A percentile compares a stretch with the other conserved stretches of the same genome.
phyloP scores from a whole-genome alignment of 495 filamentous ascomycete species.

The Xylaria sp. region DNA sequence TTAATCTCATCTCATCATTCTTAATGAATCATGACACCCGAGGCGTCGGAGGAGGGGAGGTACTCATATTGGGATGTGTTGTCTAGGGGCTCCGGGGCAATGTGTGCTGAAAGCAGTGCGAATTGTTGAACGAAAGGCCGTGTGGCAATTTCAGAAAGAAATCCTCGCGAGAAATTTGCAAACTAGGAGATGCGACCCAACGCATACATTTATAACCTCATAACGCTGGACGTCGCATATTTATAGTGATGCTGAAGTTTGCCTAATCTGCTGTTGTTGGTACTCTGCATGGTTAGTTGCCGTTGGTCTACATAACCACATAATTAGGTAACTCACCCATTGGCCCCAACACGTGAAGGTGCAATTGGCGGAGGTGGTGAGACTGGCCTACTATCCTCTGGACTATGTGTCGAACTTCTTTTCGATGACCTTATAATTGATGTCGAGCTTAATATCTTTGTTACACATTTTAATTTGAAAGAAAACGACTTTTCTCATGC shows the following conservation, averaged over 20 bases:
- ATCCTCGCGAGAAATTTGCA: background rate
- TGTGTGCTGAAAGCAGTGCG: slow-evolving; percentile 9
- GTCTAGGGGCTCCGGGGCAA: slow-evolving; percentile 2
- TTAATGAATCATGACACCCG: background rate
- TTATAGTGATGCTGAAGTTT: slow-evolving; percentile 4
- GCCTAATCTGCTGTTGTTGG: background rate
- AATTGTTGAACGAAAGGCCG: slow-evolving; percentile 7
- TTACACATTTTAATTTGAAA: too few species aligned
- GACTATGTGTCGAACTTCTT: too few species aligned
- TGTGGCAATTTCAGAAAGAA: background rate
- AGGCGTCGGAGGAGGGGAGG: slow-evolving; percentile 6
- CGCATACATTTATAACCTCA: slow-evolving; percentile 9
- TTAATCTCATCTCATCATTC: background rate
- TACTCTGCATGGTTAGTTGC: slow-evolving; percentile 1
- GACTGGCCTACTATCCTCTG: too few species aligned
- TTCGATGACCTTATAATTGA: too few species aligned
- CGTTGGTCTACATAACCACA: too few species aligned
- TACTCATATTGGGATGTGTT: slow-evolving; percentile 6
- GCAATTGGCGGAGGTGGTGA: background rate
- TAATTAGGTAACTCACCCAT: background rate
- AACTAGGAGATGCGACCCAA: slow-evolving; percentile 1
- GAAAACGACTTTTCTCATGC: too few species aligned
- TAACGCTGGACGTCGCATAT: slow-evolving; percentile 5
- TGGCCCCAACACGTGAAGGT: background rate
- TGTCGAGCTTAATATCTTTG: too few species aligned